Base-by-base conservation (phyloP, 768 basidiomycete species). In the Mycena venus region DNA sequence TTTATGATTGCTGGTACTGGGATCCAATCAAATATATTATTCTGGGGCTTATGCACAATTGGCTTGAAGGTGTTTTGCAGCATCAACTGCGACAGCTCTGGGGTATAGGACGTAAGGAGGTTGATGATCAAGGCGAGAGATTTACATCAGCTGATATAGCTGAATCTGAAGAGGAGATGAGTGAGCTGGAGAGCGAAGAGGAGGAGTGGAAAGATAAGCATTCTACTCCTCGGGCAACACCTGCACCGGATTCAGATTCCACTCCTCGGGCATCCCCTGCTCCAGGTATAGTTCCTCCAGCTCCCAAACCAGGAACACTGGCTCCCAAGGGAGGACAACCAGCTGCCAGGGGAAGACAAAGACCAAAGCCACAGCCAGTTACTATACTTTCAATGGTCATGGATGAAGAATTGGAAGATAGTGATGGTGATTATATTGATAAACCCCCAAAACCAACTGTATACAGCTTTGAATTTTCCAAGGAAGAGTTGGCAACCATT, bases 41-140 rank as follows among this genome's bases (percentile, higher is more conserved):
- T n/a, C 60, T 81, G 1, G 79, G 78, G 2, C 68, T 59, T 53
- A 70, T 81, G 77, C 80, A 80, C 64, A 77, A 75, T 53, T 69
- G 60, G 68, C 61, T 78, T 5, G 76, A 78, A 63, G 77, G 79
- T 4, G 10, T 73, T 31, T 36, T 80, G 1, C 21, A 68, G 32
- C 49, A 64, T 36, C 77, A 81, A 4, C 56, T 78, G 0, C 68
- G 73, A 10, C 15, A 15, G n/a, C 21, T 71, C 27, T 80, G 78
- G 79, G 78, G 77, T 3, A 58, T 78, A 19, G 79, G 73, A 25
- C 61, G 62, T 25, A 59, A 58, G 29, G n/a, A 56, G 3, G 53
- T 2, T 15, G n/a, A 34, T 25, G 44, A 58, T 23, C 27, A 64
- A 23, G 56, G 61, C 8, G 44, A 70, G 29, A 32, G 59, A 1